Evolutionary conservation across 345 rosid species (phyloP).

Genomic region (Firmiana major): DNA sequence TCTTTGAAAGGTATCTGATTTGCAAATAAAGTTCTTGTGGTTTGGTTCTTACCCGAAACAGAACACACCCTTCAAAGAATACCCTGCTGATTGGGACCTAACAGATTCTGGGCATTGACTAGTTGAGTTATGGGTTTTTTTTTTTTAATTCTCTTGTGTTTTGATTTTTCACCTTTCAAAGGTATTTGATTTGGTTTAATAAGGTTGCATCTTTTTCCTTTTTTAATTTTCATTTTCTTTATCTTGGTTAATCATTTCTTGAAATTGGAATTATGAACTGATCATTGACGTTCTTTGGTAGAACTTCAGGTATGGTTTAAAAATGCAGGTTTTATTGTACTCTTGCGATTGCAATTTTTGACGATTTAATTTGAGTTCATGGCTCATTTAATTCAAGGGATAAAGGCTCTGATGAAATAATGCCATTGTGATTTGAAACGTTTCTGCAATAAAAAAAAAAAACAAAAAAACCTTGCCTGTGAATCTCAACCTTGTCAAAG

Average conservation of each 20-base stretch:
- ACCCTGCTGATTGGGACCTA: no score
- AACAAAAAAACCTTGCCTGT: not conserved
- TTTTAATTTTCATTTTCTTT: no score
- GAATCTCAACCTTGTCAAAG: slow-evolving; percentile 5
- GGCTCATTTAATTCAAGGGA: no score
- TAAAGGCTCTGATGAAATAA: no score
- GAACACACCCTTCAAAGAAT: no score
- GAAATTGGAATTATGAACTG: not conserved
- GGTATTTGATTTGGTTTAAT: not conserved
- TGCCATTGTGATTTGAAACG: not conserved
- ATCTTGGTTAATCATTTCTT: not conserved
- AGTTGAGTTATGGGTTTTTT: not conserved
- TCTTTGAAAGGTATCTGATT: no score
- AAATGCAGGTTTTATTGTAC: not conserved
- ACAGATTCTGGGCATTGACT: not conserved
- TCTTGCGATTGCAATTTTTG: not conserved
- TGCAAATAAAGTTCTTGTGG: no score
- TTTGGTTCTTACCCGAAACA: no score
- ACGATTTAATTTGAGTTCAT: no score
- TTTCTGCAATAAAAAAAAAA: not conserved
- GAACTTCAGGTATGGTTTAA: not conserved
- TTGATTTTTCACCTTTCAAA: not conserved
- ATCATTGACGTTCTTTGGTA: not conserved
- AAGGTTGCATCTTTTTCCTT: not conserved
- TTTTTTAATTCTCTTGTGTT: not conserved